phyloP scores from a whole-genome alignment of 345 rosid genomes.

The thale cress (Arabidopsis thaliana) region TAIR10.1 NC_003071.7:11702501-11703000 shows the following conservation, averaged over 20 bases:
- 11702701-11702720: background rate
- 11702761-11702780: too few species aligned
- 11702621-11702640: background rate
- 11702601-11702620: background rate
- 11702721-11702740: background rate
- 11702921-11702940: background rate
- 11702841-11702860: background rate
- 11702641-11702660: background rate
- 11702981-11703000: background rate
- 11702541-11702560: slow-evolving; percentile 54
- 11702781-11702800: too few species aligned
- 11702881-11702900: background rate
- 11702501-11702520: slow-evolving; percentile 78
- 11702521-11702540: slow-evolving; percentile 99
- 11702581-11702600: background rate
- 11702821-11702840: too few species aligned
- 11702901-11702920: background rate
- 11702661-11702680: background rate
- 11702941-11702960: background rate
- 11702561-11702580: background rate
- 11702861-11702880: background rate
- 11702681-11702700: background rate
- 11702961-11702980: slow-evolving; percentile 12
- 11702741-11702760: background rate
- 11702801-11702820: slow-evolving; percentile 53